Evolutionary conservation across 805 yeast species (phyloP).

Genomic region (Naumovozyma castellii): DNA sequence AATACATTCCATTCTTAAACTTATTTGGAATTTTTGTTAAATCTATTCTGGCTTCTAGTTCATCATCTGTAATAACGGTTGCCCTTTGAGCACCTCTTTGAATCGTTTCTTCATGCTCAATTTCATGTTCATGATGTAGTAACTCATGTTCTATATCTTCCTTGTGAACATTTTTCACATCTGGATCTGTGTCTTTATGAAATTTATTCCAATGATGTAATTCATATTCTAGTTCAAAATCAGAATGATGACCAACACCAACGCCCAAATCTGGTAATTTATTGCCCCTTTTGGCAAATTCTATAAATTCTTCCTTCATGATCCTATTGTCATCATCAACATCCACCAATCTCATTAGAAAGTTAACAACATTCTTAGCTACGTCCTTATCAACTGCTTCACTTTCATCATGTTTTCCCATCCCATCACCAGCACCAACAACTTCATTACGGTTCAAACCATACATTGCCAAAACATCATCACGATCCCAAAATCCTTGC

Average conservation of each 20-base stretch:
- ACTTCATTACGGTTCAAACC: conserved; percentile 66
- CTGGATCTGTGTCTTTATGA: conserved; percentile 73
- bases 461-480: conserved; percentile 70
- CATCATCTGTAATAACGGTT: conserved; percentile 31
- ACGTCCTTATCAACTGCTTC: conserved; percentile 50
- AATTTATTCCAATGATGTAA: conserved; percentile 87
- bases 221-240: conserved; percentile 88
- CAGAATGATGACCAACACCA: conserved; percentile 92
- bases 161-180: conserved; percentile 66
- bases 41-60: conserved; percentile 33
- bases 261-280: conserved; percentile 84
- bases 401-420: conserved; percentile 67
- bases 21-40: conserved; percentile 33
- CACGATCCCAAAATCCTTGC: conserved; percentile 44
- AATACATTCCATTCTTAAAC: conserved; percentile 25
- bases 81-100: conserved; percentile 31
- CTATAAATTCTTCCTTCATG: conserved; percentile 59
- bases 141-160: conserved; percentile 86
- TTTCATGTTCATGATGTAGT: conserved; percentile 77
- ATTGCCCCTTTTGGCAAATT: conserved; percentile 51
- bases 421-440: conserved; percentile 84
- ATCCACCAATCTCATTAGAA: conserved; percentile 55
- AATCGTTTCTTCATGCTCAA: conserved; percentile 43
- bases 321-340: conserved; percentile 56
- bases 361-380: conserved; percentile 42